These are phyloP conservation scores for Melastoma malabathricum DNA, from an alignment of 345 rosid genomes.

Conservation along the genomic window DNA sequence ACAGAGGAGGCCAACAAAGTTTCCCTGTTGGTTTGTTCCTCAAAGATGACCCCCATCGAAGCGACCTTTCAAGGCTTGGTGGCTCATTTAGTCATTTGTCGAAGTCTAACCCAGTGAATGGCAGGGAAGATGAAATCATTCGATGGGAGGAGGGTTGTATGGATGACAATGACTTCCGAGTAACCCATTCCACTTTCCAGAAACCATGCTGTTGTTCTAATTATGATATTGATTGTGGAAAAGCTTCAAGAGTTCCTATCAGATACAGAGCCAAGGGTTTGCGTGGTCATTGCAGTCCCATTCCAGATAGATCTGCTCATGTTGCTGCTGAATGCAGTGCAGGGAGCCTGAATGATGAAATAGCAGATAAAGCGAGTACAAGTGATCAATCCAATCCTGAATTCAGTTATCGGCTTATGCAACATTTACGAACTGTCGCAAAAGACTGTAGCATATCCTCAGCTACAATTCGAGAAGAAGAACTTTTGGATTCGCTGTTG, in stretches of 20 bases:
- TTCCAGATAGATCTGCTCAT: slow-evolving; percentile 76
- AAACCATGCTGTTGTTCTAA: slow-evolving; percentile 94
- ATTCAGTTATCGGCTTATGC: slow-evolving; percentile 56
- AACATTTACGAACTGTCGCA: slow-evolving; percentile 31
- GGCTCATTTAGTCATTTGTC: slow-evolving; percentile 75
- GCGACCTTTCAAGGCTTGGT: slow-evolving; percentile 84
- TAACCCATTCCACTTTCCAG: slow-evolving; percentile 59
- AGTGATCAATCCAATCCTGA: slow-evolving; percentile 82
- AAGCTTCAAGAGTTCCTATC: slow-evolving; percentile 46
- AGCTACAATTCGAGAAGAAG: slow-evolving; percentile 73
- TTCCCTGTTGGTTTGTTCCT: slow-evolving; percentile 75
- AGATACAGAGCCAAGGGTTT: slow-evolving; percentile 44
- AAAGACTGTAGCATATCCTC: slow-evolving; percentile 48
- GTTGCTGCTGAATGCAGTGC: slow-evolving; percentile 73
- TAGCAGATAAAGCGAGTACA: slow-evolving; percentile 80
- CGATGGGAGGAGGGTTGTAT: slow-evolving; percentile 94
- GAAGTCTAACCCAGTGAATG: slow-evolving; percentile 53
- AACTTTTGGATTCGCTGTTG: slow-evolving; percentile 69
- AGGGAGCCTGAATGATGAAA: slow-evolving; percentile 72
- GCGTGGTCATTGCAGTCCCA: slow-evolving; percentile 43
- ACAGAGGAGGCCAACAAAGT: slow-evolving; percentile 81
- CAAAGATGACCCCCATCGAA: slow-evolving; percentile 62
- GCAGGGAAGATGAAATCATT: slow-evolving; percentile 58
- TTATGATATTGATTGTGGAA: slow-evolving; percentile 54
- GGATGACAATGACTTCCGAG: slow-evolving; percentile 69